phyloP scores from a whole-genome alignment of 805 yeast genomes.

The Candida xiaguanensis region DNA sequence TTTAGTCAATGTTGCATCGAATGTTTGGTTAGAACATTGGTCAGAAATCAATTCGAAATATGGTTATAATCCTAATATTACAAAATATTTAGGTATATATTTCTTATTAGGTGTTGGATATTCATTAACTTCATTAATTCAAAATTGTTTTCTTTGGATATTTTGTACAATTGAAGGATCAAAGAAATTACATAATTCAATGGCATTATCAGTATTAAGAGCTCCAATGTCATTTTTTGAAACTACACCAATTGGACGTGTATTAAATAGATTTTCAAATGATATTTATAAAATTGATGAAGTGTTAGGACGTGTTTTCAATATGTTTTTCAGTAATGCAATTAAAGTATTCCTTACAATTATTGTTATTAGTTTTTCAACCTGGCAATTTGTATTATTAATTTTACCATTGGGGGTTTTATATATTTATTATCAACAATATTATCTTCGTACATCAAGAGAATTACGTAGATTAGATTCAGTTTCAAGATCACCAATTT shows the following conservation, averaged over 20 bases:
- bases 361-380: slow-evolving; percentile 74
- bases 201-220: slow-evolving; percentile 69
- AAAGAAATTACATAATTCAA: slow-evolving; percentile 62
- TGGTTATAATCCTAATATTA: slow-evolving; percentile 72
- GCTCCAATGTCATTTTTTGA: slow-evolving; percentile 97
- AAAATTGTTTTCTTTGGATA: slow-evolving; percentile 70
- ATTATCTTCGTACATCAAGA: slow-evolving; percentile 72
- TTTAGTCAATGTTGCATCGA: slow-evolving; percentile 61
- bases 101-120: slow-evolving; percentile 68
- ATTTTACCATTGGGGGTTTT: slow-evolving; percentile 65
- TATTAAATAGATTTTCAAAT: slow-evolving; percentile 84
- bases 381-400: slow-evolving; percentile 80
- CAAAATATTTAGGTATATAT: slow-evolving; percentile 70
- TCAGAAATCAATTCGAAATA: slow-evolving; percentile 76
- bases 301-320: slow-evolving; percentile 62
- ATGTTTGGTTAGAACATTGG: slow-evolving; percentile 96
- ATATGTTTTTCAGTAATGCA: slow-evolving; percentile 61
- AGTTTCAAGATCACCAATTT: slow-evolving; percentile 74
- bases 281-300: slow-evolving; percentile 91
- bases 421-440: slow-evolving; percentile 71
- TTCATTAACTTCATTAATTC: slow-evolving; percentile 57
- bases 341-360: slow-evolving; percentile 71
- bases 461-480: slow-evolving; percentile 82
- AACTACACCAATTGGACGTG: slow-evolving; percentile 92
- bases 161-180: slow-evolving; percentile 84